A percentile compares a stretch with the other conserved stretches of the same genome.
Evolutionary conservation across 75 land plant species (phyloP).

Genomic region (Selaginella moellendorffii): DNA sequence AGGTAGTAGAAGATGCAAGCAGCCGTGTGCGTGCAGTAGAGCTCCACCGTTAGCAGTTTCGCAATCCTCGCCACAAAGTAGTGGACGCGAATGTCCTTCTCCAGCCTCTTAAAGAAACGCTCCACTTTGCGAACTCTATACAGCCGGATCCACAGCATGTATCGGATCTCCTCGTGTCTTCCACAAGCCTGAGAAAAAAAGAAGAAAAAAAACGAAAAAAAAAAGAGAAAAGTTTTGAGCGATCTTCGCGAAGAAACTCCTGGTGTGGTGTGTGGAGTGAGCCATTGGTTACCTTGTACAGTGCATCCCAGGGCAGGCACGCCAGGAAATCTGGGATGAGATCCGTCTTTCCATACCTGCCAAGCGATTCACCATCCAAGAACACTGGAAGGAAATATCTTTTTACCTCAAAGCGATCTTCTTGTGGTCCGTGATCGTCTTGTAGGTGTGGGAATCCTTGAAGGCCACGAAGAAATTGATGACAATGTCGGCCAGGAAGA

Average conservation of each 20-base stretch:
- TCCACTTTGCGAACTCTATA: constrained; percentile 38
- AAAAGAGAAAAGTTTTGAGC: no score
- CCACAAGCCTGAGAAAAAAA: constrained; percentile 49
- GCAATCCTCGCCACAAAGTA: constrained; percentile 62
- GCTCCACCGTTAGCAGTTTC: constrained; percentile 63
- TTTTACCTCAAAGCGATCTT: constrained; percentile 47
- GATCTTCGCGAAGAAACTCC: no score
- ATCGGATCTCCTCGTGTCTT: constrained; percentile 46
- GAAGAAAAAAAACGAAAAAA: no score
- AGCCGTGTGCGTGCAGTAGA: constrained; percentile 92
- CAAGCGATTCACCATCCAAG: neutral
- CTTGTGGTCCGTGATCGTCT: constrained; percentile 26
- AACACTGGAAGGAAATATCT: neutral
- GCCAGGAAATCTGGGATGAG: constrained; percentile 41
- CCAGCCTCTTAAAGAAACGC: constrained; percentile 43
- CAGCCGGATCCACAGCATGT: constrained; percentile 61
- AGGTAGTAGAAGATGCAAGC: constrained; percentile 82
- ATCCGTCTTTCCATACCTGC: constrained; percentile 46
- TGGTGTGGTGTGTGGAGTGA: no score
- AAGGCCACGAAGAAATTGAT: constrained; percentile 55
- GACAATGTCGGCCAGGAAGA: constrained; percentile 49
- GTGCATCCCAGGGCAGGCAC: constrained; percentile 64
- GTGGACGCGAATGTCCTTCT: constrained; percentile 61
- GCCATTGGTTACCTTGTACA: constrained; percentile 53
- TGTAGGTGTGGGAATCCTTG: constrained; percentile 47